Evolutionary conservation across 2,329 filamentous ascomycete genomes (phyloP), one percentile per base, ranked within the genome.

Genomic region (Diaporthe helianthi): DNA sequence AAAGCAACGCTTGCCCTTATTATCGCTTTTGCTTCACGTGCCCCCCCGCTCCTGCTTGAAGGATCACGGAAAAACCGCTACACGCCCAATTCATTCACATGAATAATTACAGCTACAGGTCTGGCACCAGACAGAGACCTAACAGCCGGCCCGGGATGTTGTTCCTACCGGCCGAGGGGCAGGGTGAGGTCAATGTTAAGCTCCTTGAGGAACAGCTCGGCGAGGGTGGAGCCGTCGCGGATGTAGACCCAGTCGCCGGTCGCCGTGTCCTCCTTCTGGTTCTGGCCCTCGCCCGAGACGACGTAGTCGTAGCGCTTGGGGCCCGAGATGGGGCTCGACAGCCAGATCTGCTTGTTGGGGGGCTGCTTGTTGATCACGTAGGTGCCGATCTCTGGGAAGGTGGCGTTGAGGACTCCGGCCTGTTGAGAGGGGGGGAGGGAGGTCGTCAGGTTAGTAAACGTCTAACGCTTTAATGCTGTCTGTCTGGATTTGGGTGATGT

Each of bases 301-400:
- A 97, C 92, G 87, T 93, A 99, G 80, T 98, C 94, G 83, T 91
- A 99, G 69, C 95, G 90, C 82, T 98, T 98, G 17, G 96, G 96
- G 0, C 96, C 96, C 7, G 93, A 94, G 66, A 93, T 84, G 4
- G 96, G 96, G 52, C 93, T 97, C 46, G 93, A 96, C 54, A 98
- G 89, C 96, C 96, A 99, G 77, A 99, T 97, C 79, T 92, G 96
- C 84, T 94, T 96, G 85, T 98, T 98, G 24, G 95, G 94, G 0
- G 96, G 96, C 80, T 99, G 96, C 81, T 99, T 99, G 87, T 99
- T 99, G 82, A 99, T 87, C 71, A 99, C 93, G 78, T 97, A 99
- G 36, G 89, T 95, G 72, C 94, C 94, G 63, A 89, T 84, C 15
- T 85, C 83, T 1, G 89, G 88, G 74, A 93, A 88, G 8, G 83